Conservation (phyloP, 129 eudicot genomes). For the Calendula officinalis region DNA sequence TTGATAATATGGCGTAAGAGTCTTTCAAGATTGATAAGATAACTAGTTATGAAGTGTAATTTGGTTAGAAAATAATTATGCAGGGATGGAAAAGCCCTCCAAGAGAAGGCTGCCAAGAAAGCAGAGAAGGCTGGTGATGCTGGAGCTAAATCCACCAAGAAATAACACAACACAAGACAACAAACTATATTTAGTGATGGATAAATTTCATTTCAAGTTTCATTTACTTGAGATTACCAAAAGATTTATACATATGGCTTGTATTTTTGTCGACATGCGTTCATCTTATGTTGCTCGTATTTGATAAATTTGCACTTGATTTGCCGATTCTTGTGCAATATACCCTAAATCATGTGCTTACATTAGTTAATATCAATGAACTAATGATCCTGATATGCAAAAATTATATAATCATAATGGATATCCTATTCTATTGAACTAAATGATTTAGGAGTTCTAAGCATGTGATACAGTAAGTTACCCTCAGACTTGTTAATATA, state of each 20-base stretch:
- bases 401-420: too few species aligned
- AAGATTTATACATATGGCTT: background rate
- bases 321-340: too few species aligned
- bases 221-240: background rate
- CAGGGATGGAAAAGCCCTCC: constrained; percentile 82
- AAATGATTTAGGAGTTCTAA: background rate
- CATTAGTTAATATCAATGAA: too few species aligned
- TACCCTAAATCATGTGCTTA: too few species aligned
- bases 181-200: background rate
- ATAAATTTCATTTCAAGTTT: background rate
- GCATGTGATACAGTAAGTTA: background rate
- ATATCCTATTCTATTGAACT: too few species aligned
- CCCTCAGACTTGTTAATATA: too few species aligned
- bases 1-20: background rate
- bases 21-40: background rate
- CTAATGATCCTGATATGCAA: too few species aligned
- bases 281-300: background rate
- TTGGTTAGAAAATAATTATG: background rate
- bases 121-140: constrained; percentile 53
- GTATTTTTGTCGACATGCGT: background rate
- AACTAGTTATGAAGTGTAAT: background rate
- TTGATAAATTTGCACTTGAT: too few species aligned
- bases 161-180: constrained; percentile 26
- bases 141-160: constrained; percentile 54
- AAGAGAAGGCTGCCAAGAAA: constrained; percentile 70